Base-by-base conservation (phyloP, 768 basidiomycete genomes). In the Leccinum aurantiacum region DNA sequence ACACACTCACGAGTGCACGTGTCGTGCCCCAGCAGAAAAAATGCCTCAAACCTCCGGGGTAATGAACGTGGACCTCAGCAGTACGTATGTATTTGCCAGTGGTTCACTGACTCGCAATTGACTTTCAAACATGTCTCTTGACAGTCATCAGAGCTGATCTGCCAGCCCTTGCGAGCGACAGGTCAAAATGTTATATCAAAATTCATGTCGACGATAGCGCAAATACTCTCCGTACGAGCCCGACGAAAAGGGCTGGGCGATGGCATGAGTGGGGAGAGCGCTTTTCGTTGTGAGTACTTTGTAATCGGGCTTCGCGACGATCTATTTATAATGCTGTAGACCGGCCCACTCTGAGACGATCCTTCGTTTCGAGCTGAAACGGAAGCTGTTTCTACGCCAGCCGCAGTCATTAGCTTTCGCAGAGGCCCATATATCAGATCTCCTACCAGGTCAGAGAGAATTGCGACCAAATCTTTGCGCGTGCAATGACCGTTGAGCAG, bases 111-210 rank as follows among this genome's bases (percentile, higher is more conserved):
- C 17, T 31, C 24, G n/a, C 41, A 54, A 66, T 60, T 19, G n/a
- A 17, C 48, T 8, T 33, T 59, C 14, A 49, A n/a, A 24, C 38
- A 5, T 1, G 9, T 25, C 35, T 1, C 10, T 5, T n/a, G 17
- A 14, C 37, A 71, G 70, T 71, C 60, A 37, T 72, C 60, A 71
- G 50, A 33, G 70, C 65, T 0, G 68, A 70, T n/a, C 29, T 71
- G 38, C 70, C 70, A 0, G 58, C 33, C 1, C 56, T 59, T 49
- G 11, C 70, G 6, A 64, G 29, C 14, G 54, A 64, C 3, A 64
- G 70, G 70, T 63, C 65, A 9, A 71, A 68, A 31, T 72, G 65
- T 22, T 72, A 66, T 48, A 55, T 71, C 19, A 46, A 62, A 22
- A 63, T 71, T 17, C 51, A 58, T 35, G 60, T 71, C 24, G 67